Base-by-base conservation (phyloP, 1,139 yeast genomes). In the Ogataea hybrid region DNA sequence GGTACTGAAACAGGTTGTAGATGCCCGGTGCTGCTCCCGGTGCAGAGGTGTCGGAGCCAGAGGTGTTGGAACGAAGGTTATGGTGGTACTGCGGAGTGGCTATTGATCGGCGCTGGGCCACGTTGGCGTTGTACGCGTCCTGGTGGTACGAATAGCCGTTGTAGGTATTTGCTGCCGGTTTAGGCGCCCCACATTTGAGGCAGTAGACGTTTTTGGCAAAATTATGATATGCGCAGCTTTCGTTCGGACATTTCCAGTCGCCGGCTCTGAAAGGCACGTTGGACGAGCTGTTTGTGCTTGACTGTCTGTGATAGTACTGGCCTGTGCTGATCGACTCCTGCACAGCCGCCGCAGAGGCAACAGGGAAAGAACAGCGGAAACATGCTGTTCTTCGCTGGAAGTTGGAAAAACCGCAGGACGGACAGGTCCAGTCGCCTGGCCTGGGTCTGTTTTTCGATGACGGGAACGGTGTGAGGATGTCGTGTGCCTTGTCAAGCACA, bases 401-500 rank as follows among this genome's bases (percentile, higher is more conserved):
- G 61, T 90, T 90, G 28, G 95, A 85, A 59, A 90, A 90, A 1
- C 97, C 96, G 69, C 97, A 90, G 6, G 92, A 82, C 14, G 96
- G 96, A 65, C 97, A 90, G 6, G 87, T 86, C 97, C 97, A 90
- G 60, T 90, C 97, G 18, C 97, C 97, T 0, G 97, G 97, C 58
- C 97, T 74, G 18, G 96, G 96, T 54, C 95, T 75, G 62, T 89
- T 89, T 57, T 89, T 89, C 37, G 87, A 81, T 20, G 89, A 82
- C 11, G 96, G 96, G 63, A 90, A 89, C 8, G 95, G 87, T 0
- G 87, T 74, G 44, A 90, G 69, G 39, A 89, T 75, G 31, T 84
- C 95, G 51, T 79, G 82, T 1, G 96, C 96, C 47, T 79, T 75
- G 52, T 87, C 96, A 42, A 90, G 68, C 1, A 90, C 86, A 32